These are phyloP conservation scores for Isoetes taiwanensis DNA, from an alignment of 75 land plant species.

Conservation along the genomic window DNA sequence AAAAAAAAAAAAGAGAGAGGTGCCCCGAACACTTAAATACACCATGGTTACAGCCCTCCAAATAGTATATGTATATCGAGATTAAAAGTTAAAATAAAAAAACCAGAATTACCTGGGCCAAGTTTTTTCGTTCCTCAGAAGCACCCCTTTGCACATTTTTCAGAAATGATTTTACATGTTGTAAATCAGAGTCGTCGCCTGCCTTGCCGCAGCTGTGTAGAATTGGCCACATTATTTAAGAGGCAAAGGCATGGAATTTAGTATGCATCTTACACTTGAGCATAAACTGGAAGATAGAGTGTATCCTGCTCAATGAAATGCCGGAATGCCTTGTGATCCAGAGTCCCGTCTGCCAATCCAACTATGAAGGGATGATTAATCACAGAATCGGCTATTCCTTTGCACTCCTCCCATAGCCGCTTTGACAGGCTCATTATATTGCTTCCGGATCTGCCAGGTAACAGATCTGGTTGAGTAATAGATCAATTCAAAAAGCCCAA, in stretches of 20 bases:
- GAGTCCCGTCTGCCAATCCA: conserved; percentile 53
- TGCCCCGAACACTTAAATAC: too few relatives aligned
- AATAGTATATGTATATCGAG: too few relatives aligned
- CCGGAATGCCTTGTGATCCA: conserved; percentile 41
- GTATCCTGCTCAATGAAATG: conserved; percentile 76
- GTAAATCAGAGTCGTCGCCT: conserved; percentile 62
- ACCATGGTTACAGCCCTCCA: too few relatives aligned
- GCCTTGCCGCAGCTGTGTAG: conserved; percentile 53
- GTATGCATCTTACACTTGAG: conserved; percentile 46
- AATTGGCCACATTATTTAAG: neutral
- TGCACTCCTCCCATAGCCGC: conserved; percentile 34
- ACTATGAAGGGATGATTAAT: conserved; percentile 70
- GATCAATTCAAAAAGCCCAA: too few relatives aligned
- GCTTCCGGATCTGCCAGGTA: too few relatives aligned
- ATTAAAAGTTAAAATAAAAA: neutral
- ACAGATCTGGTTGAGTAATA: too few relatives aligned
- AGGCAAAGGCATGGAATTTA: neutral
- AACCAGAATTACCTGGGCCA: conserved; percentile 56
- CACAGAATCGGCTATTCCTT: conserved; percentile 30
- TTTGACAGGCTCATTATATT: too few relatives aligned
- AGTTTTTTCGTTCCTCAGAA: conserved; percentile 50
- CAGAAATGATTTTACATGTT: conserved; percentile 44
- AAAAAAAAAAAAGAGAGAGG: too few relatives aligned
- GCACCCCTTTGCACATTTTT: conserved; percentile 37
- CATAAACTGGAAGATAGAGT: conserved; percentile 61